Conservation (phyloP, 441 rosid species). For the Biscutella laevigata region DNA sequence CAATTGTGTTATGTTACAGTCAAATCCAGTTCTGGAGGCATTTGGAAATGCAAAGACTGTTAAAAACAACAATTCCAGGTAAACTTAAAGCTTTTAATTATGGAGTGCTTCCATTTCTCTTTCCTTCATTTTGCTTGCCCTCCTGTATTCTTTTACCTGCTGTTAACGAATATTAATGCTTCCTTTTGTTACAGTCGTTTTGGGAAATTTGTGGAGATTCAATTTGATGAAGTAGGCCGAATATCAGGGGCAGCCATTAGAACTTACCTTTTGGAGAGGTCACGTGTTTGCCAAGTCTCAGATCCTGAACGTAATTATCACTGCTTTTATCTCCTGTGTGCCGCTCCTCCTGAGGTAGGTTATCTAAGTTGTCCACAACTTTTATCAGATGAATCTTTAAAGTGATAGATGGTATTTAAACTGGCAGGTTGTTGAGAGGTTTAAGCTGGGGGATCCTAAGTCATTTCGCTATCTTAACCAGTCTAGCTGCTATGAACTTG, state of each 20-base stretch:
- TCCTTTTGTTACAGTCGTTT: conserved; percentile 61
- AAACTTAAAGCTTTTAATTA: conserved; percentile 10
- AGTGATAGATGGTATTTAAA: conserved; percentile 19
- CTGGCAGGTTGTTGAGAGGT: conserved; percentile 69
- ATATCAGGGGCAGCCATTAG: conserved; percentile 97
- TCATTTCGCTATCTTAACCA: conserved; percentile 93
- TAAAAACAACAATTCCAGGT: conserved; percentile 89
- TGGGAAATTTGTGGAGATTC: conserved; percentile 93
- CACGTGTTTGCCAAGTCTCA: conserved; percentile 91
- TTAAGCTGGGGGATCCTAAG: conserved; percentile 71
- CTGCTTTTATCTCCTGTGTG: conserved; percentile 85
- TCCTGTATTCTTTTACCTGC: background rate
- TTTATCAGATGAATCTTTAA: conserved; percentile 6
- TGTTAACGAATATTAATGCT: background rate
- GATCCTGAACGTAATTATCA: conserved; percentile 89
- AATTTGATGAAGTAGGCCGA: conserved; percentile 63
- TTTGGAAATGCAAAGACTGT: conserved; percentile 97
- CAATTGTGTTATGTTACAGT: conserved; percentile 48
- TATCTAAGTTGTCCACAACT: conserved; percentile 1
- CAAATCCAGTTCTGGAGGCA: conserved; percentile 96
- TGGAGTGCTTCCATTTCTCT: conserved; percentile 4
- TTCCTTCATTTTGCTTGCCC: conserved; percentile 1
- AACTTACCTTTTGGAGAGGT: conserved; percentile 89
- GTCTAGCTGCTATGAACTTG: conserved; percentile 71
- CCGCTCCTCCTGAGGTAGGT: conserved; percentile 73